Evolutionary conservation across 768 basidiomycete genomes (phyloP), one percentile per base, ranked within the genome.

Genomic region (Suillus variegatus): DNA sequence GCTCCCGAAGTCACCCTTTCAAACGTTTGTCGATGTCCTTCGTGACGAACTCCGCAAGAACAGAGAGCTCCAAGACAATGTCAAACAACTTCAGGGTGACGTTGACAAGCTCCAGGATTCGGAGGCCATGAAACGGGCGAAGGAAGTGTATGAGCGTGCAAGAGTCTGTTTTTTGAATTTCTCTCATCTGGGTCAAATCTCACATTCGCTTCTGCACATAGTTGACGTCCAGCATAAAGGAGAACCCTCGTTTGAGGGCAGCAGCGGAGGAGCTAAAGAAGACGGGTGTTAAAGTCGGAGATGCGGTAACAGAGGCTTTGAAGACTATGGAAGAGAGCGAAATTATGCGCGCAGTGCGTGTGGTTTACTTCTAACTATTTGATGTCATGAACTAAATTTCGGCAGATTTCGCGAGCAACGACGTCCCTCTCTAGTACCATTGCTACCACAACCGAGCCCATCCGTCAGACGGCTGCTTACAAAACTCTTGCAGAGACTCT

Each of bases 51-150:
- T 99, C 54, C 84, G 87, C 75, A 99, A 98, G 84, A 97, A 94
- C 74, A 81, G 95, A 68, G 96, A 97, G 76, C 83, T 97, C 60
- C 94, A 97, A 80, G 96, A 99, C 41, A 97, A 97, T 78, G 91
- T 98, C 57, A 96, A 95, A 81, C 94, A 97, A 79, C 84, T 99
- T 20, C 94, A 97, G 79, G 97, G 97, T 67, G 95, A 99, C 77
- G 97, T 97, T 44, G 93, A 94, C 80, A 97, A 97, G 80, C 79
- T 98, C 58, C 96, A 98, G 82, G 97, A 98, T 76, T 95, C 94
- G 62, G 95, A 97, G 74, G 91, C 95, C 16, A 90, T 99, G 94
- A 94, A 93, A 81, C 86, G 85, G 71, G 95, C 95, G 2, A 86
- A 85, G 75, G 95, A 93, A 60, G 88, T 93, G 65, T 99, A 99